Evolutionary conservation across 192 early-diverging fungal genomes (phyloP).

Genomic region (Chytriomyces confervae): DNA sequence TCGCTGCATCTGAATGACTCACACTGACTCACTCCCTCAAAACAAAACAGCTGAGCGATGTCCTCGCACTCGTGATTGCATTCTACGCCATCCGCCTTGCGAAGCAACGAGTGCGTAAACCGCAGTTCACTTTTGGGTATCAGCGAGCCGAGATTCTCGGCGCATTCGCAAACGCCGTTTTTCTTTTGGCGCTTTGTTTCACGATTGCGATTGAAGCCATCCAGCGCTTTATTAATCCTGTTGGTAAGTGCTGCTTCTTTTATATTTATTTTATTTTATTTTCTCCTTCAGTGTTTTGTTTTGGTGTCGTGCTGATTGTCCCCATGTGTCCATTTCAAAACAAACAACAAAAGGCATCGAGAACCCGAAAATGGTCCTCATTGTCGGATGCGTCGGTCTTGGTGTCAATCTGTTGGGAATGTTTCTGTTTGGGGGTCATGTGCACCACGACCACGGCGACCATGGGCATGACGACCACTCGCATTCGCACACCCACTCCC

Average conservation of each 20-base stretch:
- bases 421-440: constrained; percentile 74
- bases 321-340: no score
- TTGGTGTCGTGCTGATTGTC: no score
- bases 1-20: no score
- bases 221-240: constrained; percentile 76
- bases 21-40: background rate
- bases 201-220: constrained; percentile 87
- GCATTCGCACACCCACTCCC: constrained; percentile 24
- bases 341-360: constrained; percentile 69
- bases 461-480: constrained; percentile 22
- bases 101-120: constrained; percentile 58
- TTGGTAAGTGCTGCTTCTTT: constrained; percentile 41
- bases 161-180: constrained; percentile 90
- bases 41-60: constrained; percentile 36
- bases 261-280: no score
- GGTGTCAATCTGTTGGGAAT: constrained; percentile 80
- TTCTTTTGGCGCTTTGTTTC: constrained; percentile 88
- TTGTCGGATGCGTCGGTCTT: constrained; percentile 80
- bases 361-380: constrained; percentile 74
- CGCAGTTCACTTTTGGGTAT: constrained; percentile 85
- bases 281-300: no score
- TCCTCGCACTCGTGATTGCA: constrained; percentile 68
- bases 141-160: constrained; percentile 92
- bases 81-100: constrained; percentile 81
- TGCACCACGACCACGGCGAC: constrained; percentile 36